Percentiles rank a stretch among this genome's conserved stretches.
Conservation (phyloP, 345 rosid species). For the Rhodomyrtus tomentosa region DNA sequence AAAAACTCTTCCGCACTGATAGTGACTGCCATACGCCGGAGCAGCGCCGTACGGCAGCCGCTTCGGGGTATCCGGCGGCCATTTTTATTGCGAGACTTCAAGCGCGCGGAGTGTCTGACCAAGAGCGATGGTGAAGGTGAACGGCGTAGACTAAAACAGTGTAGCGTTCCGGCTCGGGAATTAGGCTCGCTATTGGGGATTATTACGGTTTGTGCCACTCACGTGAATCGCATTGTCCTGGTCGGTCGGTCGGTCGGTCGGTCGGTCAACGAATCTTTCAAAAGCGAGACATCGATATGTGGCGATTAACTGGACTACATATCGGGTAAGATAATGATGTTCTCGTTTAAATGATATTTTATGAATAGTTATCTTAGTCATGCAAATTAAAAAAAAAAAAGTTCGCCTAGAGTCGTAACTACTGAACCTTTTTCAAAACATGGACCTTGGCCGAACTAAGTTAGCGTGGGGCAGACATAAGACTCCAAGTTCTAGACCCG, state of each 20-base stretch:
- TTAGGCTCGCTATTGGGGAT: background rate
- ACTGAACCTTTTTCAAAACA: too few species aligned
- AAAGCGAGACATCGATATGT: background rate
- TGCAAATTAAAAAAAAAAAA: background rate
- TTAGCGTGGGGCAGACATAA: too few species aligned
- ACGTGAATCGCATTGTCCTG: background rate
- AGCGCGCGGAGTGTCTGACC: background rate
- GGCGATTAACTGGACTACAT: background rate
- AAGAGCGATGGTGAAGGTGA: background rate
- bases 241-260: background rate
- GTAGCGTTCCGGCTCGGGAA: background rate
- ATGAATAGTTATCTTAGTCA: too few species aligned
- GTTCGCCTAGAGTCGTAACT: background rate
- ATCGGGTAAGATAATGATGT: background rate
- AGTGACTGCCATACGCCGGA: background rate
- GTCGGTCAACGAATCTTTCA: too few species aligned
- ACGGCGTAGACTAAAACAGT: background rate
- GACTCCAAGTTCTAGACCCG: too few species aligned
- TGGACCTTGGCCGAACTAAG: too few species aligned
- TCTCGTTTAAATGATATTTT: background rate
- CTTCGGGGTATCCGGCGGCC: slow-evolving; percentile 43
- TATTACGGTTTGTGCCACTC: background rate
- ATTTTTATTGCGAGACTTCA: slow-evolving; percentile 3
- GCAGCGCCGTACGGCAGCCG: slow-evolving; percentile 22
- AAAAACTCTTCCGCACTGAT: too few species aligned